phyloP scores from a whole-genome alignment of 2,329 filamentous ascomycete genomes.

The Neofusicoccum sp. region DNA sequence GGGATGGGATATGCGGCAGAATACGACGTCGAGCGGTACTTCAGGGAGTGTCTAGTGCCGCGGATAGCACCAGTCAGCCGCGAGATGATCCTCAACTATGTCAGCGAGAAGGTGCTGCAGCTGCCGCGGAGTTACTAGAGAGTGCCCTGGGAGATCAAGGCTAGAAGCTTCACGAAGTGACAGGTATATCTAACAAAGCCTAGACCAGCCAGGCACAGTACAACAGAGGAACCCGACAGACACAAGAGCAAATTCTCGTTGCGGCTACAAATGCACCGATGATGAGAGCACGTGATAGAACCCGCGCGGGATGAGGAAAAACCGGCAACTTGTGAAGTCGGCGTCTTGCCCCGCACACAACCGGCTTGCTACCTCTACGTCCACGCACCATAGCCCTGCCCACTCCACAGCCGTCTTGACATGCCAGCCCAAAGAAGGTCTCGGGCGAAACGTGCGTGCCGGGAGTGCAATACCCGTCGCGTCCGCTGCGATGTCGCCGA shows the following conservation, averaged over 20 bases:
- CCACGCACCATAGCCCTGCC: no score
- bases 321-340: no score
- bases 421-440: constrained; percentile 15
- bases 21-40: constrained; percentile 64
- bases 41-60: constrained; percentile 62
- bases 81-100: constrained; percentile 78
- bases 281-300: no score
- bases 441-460: constrained; percentile 48
- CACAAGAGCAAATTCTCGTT: no score
- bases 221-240: no score
- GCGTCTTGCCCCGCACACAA: no score
- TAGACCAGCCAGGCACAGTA: no score
- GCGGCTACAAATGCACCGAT: no score
- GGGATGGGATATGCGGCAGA: constrained; percentile 67
- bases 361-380: no score
- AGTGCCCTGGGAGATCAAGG: background rate
- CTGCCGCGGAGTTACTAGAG: constrained; percentile 68
- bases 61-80: constrained; percentile 62
- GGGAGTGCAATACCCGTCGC: constrained; percentile 48
- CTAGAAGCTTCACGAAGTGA: no score
- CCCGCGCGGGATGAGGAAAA: no score
- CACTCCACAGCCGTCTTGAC: background rate
- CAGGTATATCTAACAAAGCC: no score
- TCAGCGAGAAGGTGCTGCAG: constrained; percentile 68
- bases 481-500: constrained; percentile 52